Base-by-base conservation (phyloP, 257 asterid genomes). In the Fraxinus pennsylvanica region DNA sequence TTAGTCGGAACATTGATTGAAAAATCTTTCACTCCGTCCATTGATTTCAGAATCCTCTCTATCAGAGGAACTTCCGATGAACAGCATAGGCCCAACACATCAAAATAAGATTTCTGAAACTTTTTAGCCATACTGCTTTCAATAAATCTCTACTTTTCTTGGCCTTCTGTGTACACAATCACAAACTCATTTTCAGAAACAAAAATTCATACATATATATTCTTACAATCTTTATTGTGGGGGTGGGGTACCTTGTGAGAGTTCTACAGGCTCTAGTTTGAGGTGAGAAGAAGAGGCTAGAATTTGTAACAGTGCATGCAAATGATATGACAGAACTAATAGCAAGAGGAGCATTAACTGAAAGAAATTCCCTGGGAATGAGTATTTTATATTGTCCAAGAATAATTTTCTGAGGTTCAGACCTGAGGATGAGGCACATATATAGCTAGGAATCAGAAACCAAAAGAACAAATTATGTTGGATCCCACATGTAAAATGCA, bases 51-150 rank as follows among this genome's bases (percentile, higher is more conserved):
- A 19, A 96, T 88, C 29, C 57, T 90, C 71, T 91, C 91, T 14
- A 91, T 81, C 41, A 91, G 9, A 0, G 88, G 90, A 43, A 91
- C 76, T 70, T 91, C 97, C 0, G 97, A 90, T 0, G 95, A 45
- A 47, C 97, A 91, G 22, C 97, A 90, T 4, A 96, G 84, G 1
- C 99, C 99, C 87, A 96, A 36, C 0, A 96, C 98, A 72, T 96
- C 98, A 6, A 96, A 91, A 59, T 96, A 96, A 80, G 96, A 93
- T 47, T 96, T 93, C 81, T 93, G 83, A 14, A 88, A 77, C 72
- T 89, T 85, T 13, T 72, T 79, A 68, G 68, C 72, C 9, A 0
- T 78, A 13, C 5, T 41, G 2, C 50, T 30, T 6, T 77, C 81
- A 84, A 9, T 30, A 41, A 15, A 14, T 27, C 32, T 27, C 61